Base-by-base conservation (phyloP, 228 moss, liverwort and hornwort species). In the Sphagnum magellanicum region DNA sequence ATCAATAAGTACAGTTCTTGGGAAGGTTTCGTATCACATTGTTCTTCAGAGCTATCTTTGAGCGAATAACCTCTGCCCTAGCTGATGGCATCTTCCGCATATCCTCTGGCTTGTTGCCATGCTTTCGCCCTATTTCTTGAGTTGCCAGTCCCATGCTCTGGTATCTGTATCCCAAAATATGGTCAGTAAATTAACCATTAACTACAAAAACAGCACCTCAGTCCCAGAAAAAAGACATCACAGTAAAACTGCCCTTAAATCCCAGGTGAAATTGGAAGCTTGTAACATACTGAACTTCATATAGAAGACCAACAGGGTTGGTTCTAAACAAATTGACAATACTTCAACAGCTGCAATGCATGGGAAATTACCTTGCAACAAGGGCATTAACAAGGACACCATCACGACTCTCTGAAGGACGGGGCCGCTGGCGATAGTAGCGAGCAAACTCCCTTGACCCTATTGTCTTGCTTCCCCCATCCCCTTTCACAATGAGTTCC, bases 131-230 rank as follows among this genome's bases (percentile, higher is more conserved):
- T 51, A 79, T 84, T 58, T 88, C 79, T 59, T 79, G 84, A n/a
- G 88, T 84, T 16, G 88, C 84, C 66, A 88, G 67, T 5, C 81
- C 88, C 84, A 88, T 81, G 71, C 88, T 88, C 70, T 84, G 63
- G 59, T 88, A 88, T 52, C 55, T 55, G 55, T 55, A 1, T 8
- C 55, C 32, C 51, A 50, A 3, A 32, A 32, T 32, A 32, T 32
- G 32, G 32, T 32, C 32, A 32, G 32, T 32, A 32, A 32, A 32
- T 32, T 32, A 32, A 32, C 1, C 32, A 32, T 32, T 32, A 32
- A 32, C 32, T 32, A 32, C 32, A 32, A 32, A 32, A 32, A 2
- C 32, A 32, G 32, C 32, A 32, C 32, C 32, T 32, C 32, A 32
- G 1, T 32, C 32, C 32, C 3, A 32, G 32, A 32, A 32, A 32